phyloP scores from a whole-genome alignment of 176 grass and related monocot genomes.

The Cenchrus americanus region DNA sequence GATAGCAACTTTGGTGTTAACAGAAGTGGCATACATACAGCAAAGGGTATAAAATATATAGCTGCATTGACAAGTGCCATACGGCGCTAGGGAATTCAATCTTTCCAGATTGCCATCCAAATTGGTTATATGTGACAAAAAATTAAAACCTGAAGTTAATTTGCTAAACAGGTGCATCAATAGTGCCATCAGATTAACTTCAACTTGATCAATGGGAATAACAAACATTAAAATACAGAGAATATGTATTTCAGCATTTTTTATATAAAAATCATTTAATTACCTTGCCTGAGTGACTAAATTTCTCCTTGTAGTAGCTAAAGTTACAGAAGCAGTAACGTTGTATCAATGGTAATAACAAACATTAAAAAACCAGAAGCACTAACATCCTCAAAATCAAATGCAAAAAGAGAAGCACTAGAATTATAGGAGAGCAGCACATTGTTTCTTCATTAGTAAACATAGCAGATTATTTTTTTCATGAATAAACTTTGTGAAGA shows the following conservation, averaged over 20 bases:
- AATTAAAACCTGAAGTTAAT: neutral
- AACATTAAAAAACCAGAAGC: neutral
- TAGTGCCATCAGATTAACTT: neutral
- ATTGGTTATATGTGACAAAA: neutral
- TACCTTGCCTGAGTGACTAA: neutral
- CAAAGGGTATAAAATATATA: neutral
- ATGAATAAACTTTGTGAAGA: neutral
- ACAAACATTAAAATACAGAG: neutral
- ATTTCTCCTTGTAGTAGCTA: conserved; percentile 1
- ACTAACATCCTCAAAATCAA: neutral
- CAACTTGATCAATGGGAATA: neutral
- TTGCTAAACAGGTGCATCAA: neutral
- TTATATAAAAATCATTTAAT: neutral
- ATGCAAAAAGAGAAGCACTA: neutral
- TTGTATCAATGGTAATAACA: no score
- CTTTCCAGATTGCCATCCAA: neutral
- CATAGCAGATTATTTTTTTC: no score
- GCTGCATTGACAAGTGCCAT: neutral
- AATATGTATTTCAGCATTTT: neutral
- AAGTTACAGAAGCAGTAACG: neutral
- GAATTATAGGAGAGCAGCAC: neutral
- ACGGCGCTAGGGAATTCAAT: neutral
- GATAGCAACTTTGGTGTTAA: neutral
- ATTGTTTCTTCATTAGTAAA: neutral
- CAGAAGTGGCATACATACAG: neutral